Evolutionary conservation across 208 protist genomes (phyloP).

Genomic region (Angomonas deanei): DNA sequence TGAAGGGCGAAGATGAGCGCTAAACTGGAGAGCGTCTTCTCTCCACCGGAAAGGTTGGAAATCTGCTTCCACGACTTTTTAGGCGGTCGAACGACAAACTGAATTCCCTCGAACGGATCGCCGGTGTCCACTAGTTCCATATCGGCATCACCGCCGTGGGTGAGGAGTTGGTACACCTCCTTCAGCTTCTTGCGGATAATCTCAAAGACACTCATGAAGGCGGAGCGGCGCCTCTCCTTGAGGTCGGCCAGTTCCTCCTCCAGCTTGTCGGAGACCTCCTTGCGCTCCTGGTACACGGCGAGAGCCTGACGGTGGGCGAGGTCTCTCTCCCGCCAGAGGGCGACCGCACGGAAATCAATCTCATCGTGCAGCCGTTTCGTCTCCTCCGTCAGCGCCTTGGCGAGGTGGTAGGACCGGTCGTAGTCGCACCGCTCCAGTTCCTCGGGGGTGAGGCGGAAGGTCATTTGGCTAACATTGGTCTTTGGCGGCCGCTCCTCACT

Average conservation of each 20-base stretch:
- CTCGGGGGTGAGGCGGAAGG: slow-evolving; percentile 60
- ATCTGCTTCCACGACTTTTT: slow-evolving; percentile 99
- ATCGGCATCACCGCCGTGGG: slow-evolving; percentile 99
- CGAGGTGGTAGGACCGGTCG: slow-evolving; percentile 79
- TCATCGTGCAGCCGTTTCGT: slow-evolving; percentile 72
- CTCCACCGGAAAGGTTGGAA: slow-evolving; percentile 99
- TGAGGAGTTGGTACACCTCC: slow-evolving; percentile 99
- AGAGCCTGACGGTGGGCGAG: slow-evolving; percentile 57
- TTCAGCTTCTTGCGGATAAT: slow-evolving; percentile 97
- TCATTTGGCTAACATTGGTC: slow-evolving; percentile 42
- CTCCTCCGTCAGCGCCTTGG: slow-evolving; percentile 84
- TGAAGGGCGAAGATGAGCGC: slow-evolving; percentile 99
- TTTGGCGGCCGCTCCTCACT: slow-evolving; percentile 10
- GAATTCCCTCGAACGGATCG: slow-evolving; percentile 98
- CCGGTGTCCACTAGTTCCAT: slow-evolving; percentile 99
- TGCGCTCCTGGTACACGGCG: slow-evolving; percentile 51
- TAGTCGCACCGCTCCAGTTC: slow-evolving; percentile 78
- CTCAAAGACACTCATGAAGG: slow-evolving; percentile 98
- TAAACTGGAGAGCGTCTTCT: slow-evolving; percentile 99
- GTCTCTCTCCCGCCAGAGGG: slow-evolving; percentile 93
- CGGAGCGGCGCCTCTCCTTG: slow-evolving; percentile 83
- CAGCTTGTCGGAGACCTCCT: slow-evolving; percentile 62
- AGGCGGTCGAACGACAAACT: slow-evolving; percentile 98
- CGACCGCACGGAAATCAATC: slow-evolving; percentile 94
- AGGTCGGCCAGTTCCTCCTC: slow-evolving; percentile 54